A percentile compares a stretch with the other conserved stretches of the same genome.
phyloP scores from a whole-genome alignment of 768 basidiomycete species.

The Phlebiopsis gigantea region DNA sequence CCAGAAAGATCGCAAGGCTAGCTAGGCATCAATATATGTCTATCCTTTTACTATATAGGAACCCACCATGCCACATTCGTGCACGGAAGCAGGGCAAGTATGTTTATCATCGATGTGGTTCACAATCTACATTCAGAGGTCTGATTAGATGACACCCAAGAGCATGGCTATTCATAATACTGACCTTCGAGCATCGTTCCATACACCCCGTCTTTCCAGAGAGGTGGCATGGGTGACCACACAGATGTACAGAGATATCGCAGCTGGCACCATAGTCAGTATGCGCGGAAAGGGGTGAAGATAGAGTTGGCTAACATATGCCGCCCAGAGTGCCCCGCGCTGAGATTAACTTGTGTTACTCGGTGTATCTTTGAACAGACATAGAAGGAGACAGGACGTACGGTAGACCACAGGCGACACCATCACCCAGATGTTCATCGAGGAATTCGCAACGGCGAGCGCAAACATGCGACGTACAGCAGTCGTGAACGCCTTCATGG shows the following conservation, averaged over 20 bases:
- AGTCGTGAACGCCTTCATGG: constrained; percentile 45
- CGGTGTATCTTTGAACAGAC: too few relatives aligned
- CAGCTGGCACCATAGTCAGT: constrained; percentile 36
- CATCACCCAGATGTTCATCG: constrained; percentile 27
- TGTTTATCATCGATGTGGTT: constrained; percentile 46
- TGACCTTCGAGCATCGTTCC: constrained; percentile 44
- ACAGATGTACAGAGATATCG: constrained; percentile 43
- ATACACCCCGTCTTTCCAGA: constrained; percentile 46
- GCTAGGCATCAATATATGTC: background rate
- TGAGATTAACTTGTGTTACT: constrained; percentile 22
- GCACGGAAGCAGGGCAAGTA: constrained; percentile 45
- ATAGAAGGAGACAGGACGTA: constrained; percentile 19
- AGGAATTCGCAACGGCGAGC: constrained; percentile 37
- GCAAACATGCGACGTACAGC: constrained; percentile 46
- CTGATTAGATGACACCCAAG: background rate
- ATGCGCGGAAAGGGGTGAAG: background rate
- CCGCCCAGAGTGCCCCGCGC: constrained; percentile 53
- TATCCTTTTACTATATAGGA: constrained; percentile 1
- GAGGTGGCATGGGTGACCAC: constrained; percentile 46
- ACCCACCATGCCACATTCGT: constrained; percentile 51
- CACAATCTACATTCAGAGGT: constrained; percentile 32
- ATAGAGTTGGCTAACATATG: constrained; percentile 40
- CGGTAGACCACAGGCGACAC: constrained; percentile 40
- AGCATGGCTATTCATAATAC: background rate
- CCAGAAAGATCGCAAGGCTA: constrained; percentile 39